Percentiles rank a stretch among this genome's conserved stretches.
phyloP scores from a whole-genome alignment of 768 basidiomycete genomes.

The Porphyrellus cyaneotinctus region DNA sequence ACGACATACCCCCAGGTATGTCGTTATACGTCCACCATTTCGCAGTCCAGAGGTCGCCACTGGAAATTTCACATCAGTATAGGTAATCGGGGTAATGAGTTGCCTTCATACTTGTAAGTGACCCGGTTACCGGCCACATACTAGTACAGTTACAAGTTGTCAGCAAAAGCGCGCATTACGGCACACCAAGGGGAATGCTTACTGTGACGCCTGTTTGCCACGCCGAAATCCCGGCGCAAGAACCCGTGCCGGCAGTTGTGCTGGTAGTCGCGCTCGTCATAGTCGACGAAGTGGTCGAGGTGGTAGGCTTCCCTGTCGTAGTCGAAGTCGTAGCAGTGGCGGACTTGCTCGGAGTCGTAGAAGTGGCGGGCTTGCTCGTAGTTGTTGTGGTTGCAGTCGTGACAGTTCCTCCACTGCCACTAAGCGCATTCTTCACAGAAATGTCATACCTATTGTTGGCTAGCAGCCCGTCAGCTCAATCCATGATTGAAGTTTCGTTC shows the following conservation, averaged over 20 bases:
- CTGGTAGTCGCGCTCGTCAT: neutral
- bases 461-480: constrained; percentile 7
- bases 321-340: constrained; percentile 3
- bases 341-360: constrained; percentile 2
- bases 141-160: constrained; percentile 18
- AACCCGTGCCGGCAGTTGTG: constrained; percentile 17
- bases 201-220: constrained; percentile 43
- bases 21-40: constrained; percentile 46
- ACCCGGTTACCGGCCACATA: constrained; percentile 45
- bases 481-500: neutral
- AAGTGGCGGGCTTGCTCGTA: constrained; percentile 1
- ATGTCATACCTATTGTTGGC: constrained; percentile 57
- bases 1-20: constrained; percentile 29
- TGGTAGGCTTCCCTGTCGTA: neutral
- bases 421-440: constrained; percentile 56
- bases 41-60: constrained; percentile 49
- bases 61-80: constrained; percentile 12
- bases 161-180: neutral
- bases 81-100: neutral
- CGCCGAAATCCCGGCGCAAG: constrained; percentile 40
- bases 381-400: neutral
- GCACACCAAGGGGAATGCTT: constrained; percentile 10
- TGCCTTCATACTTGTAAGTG: constrained; percentile 36
- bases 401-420: constrained; percentile 23
- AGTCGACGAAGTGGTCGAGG: too few species aligned